phyloP scores from a whole-genome alignment of 2,329 filamentous ascomycete genomes.

The Orbilia brochopaga region DNA sequence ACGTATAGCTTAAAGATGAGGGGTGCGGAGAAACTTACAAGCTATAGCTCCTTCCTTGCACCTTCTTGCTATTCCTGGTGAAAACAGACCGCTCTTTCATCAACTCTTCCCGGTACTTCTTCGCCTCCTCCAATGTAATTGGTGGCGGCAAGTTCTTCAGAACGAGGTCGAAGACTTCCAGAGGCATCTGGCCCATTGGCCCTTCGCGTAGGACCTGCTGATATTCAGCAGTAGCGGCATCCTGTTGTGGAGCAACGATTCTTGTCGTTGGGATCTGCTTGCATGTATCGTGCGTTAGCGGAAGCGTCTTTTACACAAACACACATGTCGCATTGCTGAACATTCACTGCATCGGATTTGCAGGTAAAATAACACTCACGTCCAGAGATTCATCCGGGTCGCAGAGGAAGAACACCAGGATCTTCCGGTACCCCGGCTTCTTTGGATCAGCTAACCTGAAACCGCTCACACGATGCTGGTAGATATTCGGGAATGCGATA shows the following conservation, averaged over 20 bases:
- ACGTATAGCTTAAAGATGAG: neutral
- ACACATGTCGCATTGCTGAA: too few species aligned
- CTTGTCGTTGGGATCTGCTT: constrained; percentile 29
- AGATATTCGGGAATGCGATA: constrained; percentile 65
- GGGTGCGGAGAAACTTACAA: constrained; percentile 18
- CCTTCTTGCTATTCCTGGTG: neutral
- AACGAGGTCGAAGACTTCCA: constrained; percentile 50
- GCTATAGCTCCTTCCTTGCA: constrained; percentile 12
- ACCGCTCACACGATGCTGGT: constrained; percentile 63
- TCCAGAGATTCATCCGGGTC: constrained; percentile 59
- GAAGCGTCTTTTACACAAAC: too few species aligned
- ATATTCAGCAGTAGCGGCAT: neutral
- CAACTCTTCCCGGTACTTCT: constrained; percentile 57
- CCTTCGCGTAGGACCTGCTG: neutral
- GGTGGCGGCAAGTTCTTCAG: constrained; percentile 45
- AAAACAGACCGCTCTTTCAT: constrained; percentile 58
- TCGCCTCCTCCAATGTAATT: constrained; percentile 58
- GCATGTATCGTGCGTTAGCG: neutral
- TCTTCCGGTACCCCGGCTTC: constrained; percentile 64
- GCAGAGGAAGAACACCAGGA: constrained; percentile 67
- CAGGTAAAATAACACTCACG: too few species aligned
- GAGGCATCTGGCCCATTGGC: constrained; percentile 26
- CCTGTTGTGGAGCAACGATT: constrained; percentile 21
- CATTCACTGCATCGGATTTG: too few species aligned
- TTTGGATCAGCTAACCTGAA: constrained; percentile 63